A percentile compares a stretch with the other conserved stretches of the same genome.
These are phyloP conservation scores for Auricularia sp. DNA, from an alignment of 768 basidiomycete species.

Conservation along the genomic window DNA sequence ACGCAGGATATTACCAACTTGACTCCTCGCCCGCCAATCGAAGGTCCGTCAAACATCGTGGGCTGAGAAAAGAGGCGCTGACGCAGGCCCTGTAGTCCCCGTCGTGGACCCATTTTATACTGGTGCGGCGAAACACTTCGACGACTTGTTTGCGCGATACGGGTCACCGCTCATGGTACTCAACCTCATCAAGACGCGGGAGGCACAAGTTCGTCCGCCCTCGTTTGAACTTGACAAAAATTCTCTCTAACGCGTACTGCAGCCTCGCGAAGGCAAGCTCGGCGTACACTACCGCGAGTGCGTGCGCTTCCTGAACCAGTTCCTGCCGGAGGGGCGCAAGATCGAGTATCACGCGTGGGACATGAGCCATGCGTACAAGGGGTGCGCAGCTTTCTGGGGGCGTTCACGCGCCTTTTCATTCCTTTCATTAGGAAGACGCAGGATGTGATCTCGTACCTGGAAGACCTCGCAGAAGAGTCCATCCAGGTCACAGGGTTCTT, in stretches of 20 bases:
- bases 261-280: conserved; percentile 74
- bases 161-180: conserved; percentile 84
- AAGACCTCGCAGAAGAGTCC: conserved; percentile 90
- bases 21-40: conserved; percentile 87
- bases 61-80: too few species aligned
- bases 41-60: conserved; percentile 48
- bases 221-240: too few species aligned
- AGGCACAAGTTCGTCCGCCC: conserved; percentile 38
- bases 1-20: conserved; percentile 86
- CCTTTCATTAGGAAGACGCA: conserved; percentile 63
- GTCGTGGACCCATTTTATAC: conserved; percentile 93
- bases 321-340: conserved; percentile 73
- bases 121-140: conserved; percentile 88
- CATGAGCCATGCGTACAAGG: conserved; percentile 90
- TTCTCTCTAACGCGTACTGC: not conserved
- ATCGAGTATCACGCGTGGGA: conserved; percentile 95
- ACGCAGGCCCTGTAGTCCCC: conserved; percentile 45
- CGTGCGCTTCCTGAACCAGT: conserved; percentile 88
- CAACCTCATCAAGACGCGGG: conserved; percentile 86
- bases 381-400: conserved; percentile 38
- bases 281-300: conserved; percentile 88
- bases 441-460: conserved; percentile 90
- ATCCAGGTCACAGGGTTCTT: conserved; percentile 90
- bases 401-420: conserved; percentile 6
- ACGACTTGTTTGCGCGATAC: conserved; percentile 81